Percentiles rank a stretch among this genome's conserved stretches.
These are phyloP conservation scores for Porodaedalea pini DNA, from an alignment of 1,284 basidiomycete genomes.

Conservation along the genomic window DNA sequence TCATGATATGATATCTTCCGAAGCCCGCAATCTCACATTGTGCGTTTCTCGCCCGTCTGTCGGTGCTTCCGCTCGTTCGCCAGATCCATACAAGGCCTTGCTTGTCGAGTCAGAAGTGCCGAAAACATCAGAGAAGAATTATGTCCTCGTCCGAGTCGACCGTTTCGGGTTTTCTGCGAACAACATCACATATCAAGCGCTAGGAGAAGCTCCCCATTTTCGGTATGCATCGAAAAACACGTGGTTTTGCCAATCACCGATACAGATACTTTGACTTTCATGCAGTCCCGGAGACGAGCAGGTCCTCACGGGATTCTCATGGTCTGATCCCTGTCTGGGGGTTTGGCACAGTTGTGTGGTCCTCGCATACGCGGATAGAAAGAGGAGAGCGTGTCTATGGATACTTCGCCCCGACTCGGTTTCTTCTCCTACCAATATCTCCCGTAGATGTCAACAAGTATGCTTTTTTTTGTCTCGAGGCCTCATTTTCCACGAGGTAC, in stretches of 20 bases:
- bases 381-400: slow-evolving; percentile 60
- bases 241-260: neutral
- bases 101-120: slow-evolving; percentile 10
- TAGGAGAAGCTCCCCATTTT: slow-evolving; percentile 62
- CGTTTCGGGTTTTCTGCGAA: slow-evolving; percentile 65
- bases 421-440: slow-evolving; percentile 50
- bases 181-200: slow-evolving; percentile 40
- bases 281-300: slow-evolving; percentile 36
- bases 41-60: neutral
- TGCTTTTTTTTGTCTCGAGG: slow-evolving; percentile 50
- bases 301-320: slow-evolving; percentile 44
- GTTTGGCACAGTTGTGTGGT: slow-evolving; percentile 51
- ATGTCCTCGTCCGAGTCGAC: slow-evolving; percentile 55
- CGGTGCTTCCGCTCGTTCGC: too few relatives aligned
- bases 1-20: neutral
- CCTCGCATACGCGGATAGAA: slow-evolving; percentile 43
- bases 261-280: slow-evolving; percentile 65
- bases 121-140: slow-evolving; percentile 31
- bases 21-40: neutral
- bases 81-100: slow-evolving; percentile 32
- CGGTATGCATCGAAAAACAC: slow-evolving; percentile 34
- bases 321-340: slow-evolving; percentile 67
- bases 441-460: slow-evolving; percentile 46
- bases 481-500: slow-evolving; percentile 55
- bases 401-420: slow-evolving; percentile 55